Evolutionary conservation across 2,329 filamentous ascomycete species (phyloP).

Genomic region (Pseudopithomyces maydicus): DNA sequence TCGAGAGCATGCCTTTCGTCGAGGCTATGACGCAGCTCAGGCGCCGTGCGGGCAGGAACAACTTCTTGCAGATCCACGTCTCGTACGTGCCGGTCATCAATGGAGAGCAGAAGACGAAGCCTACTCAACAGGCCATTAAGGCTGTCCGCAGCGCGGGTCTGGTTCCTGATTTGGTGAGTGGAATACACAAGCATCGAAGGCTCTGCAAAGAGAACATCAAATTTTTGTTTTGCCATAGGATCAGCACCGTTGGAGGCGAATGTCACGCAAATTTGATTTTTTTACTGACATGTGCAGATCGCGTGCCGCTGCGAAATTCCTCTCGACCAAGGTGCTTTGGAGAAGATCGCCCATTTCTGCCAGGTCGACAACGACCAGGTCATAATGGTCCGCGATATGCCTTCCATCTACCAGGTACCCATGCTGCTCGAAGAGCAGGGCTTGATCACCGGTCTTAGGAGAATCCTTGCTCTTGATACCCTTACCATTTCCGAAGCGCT

Average conservation of each 20-base stretch:
- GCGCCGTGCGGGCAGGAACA: conserved; percentile 72
- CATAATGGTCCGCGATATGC: conserved; percentile 83
- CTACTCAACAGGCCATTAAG: conserved; percentile 88
- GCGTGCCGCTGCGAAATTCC: conserved; percentile 86
- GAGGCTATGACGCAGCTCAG: conserved; percentile 83
- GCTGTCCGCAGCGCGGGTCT: conserved; percentile 80
- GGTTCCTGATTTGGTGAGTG: conserved; percentile 62
- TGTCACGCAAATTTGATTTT: not conserved
- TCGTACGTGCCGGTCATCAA: conserved; percentile 80
- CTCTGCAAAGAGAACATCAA: too few relatives aligned
- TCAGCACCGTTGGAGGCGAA: not conserved
- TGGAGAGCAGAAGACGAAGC: conserved; percentile 93
- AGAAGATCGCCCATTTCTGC: conserved; percentile 89
- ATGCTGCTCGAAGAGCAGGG: conserved; percentile 86
- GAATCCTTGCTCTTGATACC: conserved; percentile 68
- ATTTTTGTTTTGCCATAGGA: not conserved
- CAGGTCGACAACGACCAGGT: conserved; percentile 87
- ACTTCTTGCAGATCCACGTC: conserved; percentile 89
- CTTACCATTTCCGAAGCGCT: conserved; percentile 59
- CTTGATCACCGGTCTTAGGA: conserved; percentile 69
- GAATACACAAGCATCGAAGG: not conserved
- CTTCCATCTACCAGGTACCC: conserved; percentile 92
- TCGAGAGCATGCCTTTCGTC: conserved; percentile 86
- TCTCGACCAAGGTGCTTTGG: conserved; percentile 73
- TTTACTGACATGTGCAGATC: conserved; percentile 62